Evolutionary conservation across 352 stramenopile species (phyloP), one percentile per base, ranked within the genome.

Genomic region (Peronosclerospora sorghi): DNA sequence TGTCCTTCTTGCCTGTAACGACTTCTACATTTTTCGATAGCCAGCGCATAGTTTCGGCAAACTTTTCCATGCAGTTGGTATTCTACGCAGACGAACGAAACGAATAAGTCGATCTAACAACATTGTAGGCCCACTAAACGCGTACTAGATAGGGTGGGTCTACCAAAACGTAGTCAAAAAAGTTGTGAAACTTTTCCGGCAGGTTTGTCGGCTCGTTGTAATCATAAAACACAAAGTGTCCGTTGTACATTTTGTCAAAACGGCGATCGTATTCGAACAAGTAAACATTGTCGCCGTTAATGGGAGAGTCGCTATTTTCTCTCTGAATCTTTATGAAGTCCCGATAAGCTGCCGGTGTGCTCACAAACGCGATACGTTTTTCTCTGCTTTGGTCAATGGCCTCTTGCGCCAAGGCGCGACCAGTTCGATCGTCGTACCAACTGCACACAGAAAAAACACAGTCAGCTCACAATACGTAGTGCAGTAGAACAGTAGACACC

Each of bases 221-320:
- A 51, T 78, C 63, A 38, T 78, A 78, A 45, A 78, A 78, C 1
- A 68, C 64, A 59, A 73, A 78, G 37, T 78, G 63, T 1, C 43
- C 47, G 36, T 48, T 51, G 38, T 78, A 78, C 36, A 74, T 78
- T 7, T 75, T 61, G 29, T 68, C 52, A 24, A 78, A 78, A 23
- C 67, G 63, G 10, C 58, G 62, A 48, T 78, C 63, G 58, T 59
- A 78, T 53, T 78, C 67, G 36, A 78, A 75, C 40, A 78, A 50
- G 30, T 59, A 75, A 10, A 78, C 67, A 34, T 75, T 64, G 23
- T 62, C 51, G 12, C 53, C 47, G 17, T 64, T 42, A 13, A 66
- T 39, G 13, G 44, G 38, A 19, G 41, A 44, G 35, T 65, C 58
- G 27, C 53, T 57, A 21, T 70, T 56, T 17, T 57, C 40, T 36